Percentiles rank a stretch among this genome's conserved stretches.
Evolutionary conservation across 306 rosid species (phyloP).

Genomic region (Medicago lupulina): DNA sequence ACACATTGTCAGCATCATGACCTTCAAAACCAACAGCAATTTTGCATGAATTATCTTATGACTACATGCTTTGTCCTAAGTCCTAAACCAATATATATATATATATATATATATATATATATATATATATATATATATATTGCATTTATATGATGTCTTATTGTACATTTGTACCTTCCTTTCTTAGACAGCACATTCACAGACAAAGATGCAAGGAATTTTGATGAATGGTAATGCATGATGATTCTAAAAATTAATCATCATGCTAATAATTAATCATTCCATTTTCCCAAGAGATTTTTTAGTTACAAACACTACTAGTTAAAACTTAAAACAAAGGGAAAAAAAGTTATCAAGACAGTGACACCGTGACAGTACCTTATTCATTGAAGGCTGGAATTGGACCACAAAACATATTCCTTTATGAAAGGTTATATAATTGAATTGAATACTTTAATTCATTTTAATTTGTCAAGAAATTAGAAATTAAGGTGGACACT

Average conservation of each 20-base stretch:
- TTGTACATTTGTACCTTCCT: conserved; percentile 17
- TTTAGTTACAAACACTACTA: conserved; percentile 18
- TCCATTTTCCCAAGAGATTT: conserved; percentile 4
- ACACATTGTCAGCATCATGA: conserved; percentile 36
- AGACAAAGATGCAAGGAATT: background rate
- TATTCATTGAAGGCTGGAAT: conserved; percentile 23
- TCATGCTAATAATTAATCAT: background rate
- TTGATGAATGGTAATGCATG: background rate
- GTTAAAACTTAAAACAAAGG: conserved; percentile 7
- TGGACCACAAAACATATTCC: conserved; percentile 46
- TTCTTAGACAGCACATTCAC: background rate
- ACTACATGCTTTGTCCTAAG: conserved; percentile 8
- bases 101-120: no score
- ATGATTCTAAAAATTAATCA: conserved; percentile 32
- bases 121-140: background rate
- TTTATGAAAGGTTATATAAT: conserved; percentile 8
- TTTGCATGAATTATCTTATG: conserved; percentile 12
- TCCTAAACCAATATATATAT: conserved; percentile 25
- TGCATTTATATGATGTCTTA: background rate
- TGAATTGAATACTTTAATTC: background rate
- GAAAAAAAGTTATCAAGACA: background rate
- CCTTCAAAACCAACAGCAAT: conserved; percentile 20
- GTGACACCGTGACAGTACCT: conserved; percentile 19
- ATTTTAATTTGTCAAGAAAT: background rate
- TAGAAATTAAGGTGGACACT: no score